These are phyloP conservation scores for Vitis labrusca DNA, from an alignment of 164 flowering plant genomes.

Conservation along the genomic window DNA sequence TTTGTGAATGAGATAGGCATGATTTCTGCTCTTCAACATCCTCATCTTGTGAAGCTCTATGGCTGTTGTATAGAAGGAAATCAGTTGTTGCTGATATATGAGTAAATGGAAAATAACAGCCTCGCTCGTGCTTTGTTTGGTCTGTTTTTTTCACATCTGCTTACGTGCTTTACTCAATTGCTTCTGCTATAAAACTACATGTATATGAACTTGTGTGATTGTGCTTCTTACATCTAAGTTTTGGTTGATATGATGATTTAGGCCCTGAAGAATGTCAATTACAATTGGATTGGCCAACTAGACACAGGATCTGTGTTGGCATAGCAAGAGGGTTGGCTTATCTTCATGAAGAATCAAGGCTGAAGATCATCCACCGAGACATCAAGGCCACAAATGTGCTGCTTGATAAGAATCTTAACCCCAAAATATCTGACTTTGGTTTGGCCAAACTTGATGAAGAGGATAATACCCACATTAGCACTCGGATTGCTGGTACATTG, in stretches of 20 bases:
- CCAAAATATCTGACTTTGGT: constrained; percentile 26
- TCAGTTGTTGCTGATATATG: constrained; percentile 22
- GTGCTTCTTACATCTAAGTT: background rate
- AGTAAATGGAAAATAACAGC: constrained; percentile 27
- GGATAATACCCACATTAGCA: constrained; percentile 22
- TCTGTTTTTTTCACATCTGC: background rate
- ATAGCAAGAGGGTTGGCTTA: constrained; percentile 28
- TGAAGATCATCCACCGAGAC: constrained; percentile 30
- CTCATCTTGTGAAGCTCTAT: constrained; percentile 23
- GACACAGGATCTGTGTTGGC: constrained; percentile 24
- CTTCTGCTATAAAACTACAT: too few relatives aligned
- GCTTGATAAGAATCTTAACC: constrained; percentile 19
- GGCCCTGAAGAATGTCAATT: constrained; percentile 11
- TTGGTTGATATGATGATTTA: constrained; percentile 5
- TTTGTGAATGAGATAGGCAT: constrained; percentile 29
- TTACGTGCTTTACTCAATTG: background rate
- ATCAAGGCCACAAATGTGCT: constrained; percentile 28
- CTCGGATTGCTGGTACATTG: constrained; percentile 23
- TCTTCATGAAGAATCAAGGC: constrained; percentile 28
- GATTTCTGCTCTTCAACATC: constrained; percentile 26
- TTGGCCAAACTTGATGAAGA: constrained; percentile 29
- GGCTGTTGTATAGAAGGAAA: constrained; percentile 26
- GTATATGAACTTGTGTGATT: too few relatives aligned
- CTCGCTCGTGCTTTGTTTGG: constrained; percentile 26
- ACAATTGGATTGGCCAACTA: constrained; percentile 25